Evolutionary conservation across 306 rosid species (phyloP).

Genomic region (Fragaria iinumae): DNA sequence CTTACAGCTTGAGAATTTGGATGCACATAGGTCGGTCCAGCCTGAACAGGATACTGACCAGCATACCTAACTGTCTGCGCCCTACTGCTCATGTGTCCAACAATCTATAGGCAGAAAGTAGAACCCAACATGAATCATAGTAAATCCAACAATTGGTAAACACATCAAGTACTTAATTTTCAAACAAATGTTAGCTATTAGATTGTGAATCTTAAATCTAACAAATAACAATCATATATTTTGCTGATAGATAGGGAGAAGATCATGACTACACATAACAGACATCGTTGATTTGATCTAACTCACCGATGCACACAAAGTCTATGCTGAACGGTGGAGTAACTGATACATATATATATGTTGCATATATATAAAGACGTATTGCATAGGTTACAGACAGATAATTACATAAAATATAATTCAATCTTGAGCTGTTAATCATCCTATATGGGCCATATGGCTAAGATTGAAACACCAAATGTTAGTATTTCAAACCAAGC

Average conservation of each 20-base stretch:
- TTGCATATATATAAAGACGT: not conserved
- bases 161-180: not conserved
- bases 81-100: slow-evolving; percentile 70
- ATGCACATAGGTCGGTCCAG: slow-evolving; percentile 64
- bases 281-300: not conserved
- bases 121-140: slow-evolving; percentile 16
- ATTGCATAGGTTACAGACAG: not conserved
- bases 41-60: slow-evolving; percentile 63
- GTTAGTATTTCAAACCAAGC: not conserved
- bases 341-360: not conserved
- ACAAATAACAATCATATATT: not conserved
- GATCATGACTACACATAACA: not conserved
- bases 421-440: not conserved
- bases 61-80: slow-evolving; percentile 61
- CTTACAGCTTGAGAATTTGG: slow-evolving; percentile 78
- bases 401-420: not conserved
- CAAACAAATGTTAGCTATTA: not conserved
- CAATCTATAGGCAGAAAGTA: slow-evolving; percentile 46
- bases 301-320: not conserved
- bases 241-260: not conserved
- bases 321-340: not conserved
- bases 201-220: not conserved
- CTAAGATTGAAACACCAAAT: not conserved
- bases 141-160: not conserved
- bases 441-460: too few species aligned